Percentiles rank a stretch among this genome's conserved stretches.
These are phyloP conservation scores for Diplodia scrobiculata DNA, from an alignment of 2,329 filamentous ascomycete species.

Conservation along the genomic window DNA sequence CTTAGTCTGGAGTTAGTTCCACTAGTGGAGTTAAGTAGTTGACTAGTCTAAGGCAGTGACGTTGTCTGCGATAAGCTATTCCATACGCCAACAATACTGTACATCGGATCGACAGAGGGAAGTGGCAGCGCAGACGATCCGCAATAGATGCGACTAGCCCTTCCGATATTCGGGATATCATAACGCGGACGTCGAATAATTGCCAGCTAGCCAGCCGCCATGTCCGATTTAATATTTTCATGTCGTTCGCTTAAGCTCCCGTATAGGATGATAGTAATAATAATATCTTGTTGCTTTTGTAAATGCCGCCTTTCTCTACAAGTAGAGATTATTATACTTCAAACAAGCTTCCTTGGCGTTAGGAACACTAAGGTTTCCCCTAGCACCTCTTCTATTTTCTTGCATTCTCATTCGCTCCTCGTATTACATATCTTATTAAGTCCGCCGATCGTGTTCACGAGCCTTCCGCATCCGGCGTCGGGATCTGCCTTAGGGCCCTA, in stretches of 20 bases:
- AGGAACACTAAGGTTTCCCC: accelerated
- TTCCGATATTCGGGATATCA: background rate
- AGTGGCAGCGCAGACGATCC: background rate
- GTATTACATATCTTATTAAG: no score
- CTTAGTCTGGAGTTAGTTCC: background rate
- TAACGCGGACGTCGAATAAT: background rate
- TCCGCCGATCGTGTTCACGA: no score
- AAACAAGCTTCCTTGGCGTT: no score
- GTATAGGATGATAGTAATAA: background rate
- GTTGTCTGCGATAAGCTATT: background rate
- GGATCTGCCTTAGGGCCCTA: no score
- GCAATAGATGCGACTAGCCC: background rate
- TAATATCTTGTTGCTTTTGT: no score
- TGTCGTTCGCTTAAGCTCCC: background rate
- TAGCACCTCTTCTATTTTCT: no score
- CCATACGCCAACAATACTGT: background rate
- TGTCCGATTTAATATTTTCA: background rate
- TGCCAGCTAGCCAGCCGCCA: background rate
- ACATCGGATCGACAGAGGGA: background rate
- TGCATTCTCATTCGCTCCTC: no score
- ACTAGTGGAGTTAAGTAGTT: background rate
- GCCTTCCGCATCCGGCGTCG: no score
- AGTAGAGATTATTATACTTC: no score
- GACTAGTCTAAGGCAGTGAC: background rate
- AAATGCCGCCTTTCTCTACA: no score